phyloP scores from a whole-genome alignment of 257 asterid genomes.

The Fraxinus quadrangulata region DNA sequence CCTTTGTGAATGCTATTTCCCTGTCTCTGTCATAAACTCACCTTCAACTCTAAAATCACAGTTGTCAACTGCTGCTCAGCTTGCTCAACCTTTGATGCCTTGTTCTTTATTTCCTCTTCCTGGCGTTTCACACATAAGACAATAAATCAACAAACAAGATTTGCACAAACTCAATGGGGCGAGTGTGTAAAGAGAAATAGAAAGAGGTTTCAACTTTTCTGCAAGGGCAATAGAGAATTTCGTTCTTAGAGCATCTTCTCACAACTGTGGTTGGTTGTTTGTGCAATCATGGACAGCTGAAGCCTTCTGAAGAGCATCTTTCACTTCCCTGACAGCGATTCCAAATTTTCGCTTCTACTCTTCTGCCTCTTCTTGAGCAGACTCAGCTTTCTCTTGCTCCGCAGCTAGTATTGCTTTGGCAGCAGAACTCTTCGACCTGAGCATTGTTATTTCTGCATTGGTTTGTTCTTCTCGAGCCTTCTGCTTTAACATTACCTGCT shows the following conservation, averaged over 20 bases:
- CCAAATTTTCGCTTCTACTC: constrained; percentile 51
- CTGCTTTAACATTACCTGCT: constrained; percentile 55
- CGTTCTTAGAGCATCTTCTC: constrained; percentile 79
- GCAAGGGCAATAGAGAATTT: constrained; percentile 65
- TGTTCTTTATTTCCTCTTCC: constrained; percentile 83
- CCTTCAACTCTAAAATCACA: constrained; percentile 78
- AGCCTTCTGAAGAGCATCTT: constrained; percentile 87
- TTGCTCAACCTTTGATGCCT: constrained; percentile 66
- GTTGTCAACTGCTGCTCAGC: constrained; percentile 85
- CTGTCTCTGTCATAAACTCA: constrained; percentile 33
- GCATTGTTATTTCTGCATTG: constrained; percentile 72
- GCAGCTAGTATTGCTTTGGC: constrained; percentile 69
- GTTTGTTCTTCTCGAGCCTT: constrained; percentile 81
- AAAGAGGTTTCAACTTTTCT: constrained; percentile 58
- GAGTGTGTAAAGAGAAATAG: constrained; percentile 9
- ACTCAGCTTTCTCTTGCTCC: constrained; percentile 42
- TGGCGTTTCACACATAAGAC: constrained; percentile 36
- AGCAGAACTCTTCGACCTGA: constrained; percentile 76
- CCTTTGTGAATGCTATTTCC: background rate
- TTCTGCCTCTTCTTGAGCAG: constrained; percentile 55
- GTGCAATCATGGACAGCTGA: constrained; percentile 79
- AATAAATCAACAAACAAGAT: constrained; percentile 18
- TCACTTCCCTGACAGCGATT: constrained; percentile 62
- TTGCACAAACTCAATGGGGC: constrained; percentile 2
- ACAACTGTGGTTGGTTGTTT: constrained; percentile 65